Base-by-base conservation (phyloP, 192 early-diverging fungal species). In the Tieghemiomyces parasiticus region DNA sequence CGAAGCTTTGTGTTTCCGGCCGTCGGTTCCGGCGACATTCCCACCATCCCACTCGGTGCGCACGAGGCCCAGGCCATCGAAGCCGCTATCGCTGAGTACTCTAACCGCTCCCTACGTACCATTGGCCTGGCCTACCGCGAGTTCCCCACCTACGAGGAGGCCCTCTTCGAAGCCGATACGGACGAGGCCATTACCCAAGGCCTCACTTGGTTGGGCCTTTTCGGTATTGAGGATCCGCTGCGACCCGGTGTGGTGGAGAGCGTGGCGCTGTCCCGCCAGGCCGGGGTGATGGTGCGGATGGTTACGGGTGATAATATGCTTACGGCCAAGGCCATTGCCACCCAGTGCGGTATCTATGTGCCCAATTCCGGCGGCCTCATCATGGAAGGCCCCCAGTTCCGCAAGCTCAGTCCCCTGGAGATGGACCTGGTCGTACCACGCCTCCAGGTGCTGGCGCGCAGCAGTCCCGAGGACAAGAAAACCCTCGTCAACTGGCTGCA, bases 161-260 rank as follows among this genome's bases (percentile, higher is more conserved):
- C 65, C 61, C 63, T 60, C 25, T 65, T 67, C 26, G 66, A 71
- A 38, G 70, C 66, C 0, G 74, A 76, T 33, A 55, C 55, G 31
- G 74, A 65, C 59, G 67, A 63, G 55, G 77, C 73, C 35, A 65
- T 84, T 0, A 68, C 77, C 10, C 71, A 74, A 20, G 78, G 81
- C 1, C 72, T 95, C 22, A 85, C 83, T 3, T 76, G 96, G 20
- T 53, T 89, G 45, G 93, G 90, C 35, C 77, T 99, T 26, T 87
- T 99, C 55, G 97, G 93, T 61, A 99, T 99, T 60, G 81, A 93
- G 58, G 97, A 99, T 68, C 97, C 97, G 44, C 74, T 99, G 24
- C 87, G 97, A 61, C 84, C 89, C 1, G 97, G 93, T 54, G 97
- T 99, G 2, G 81, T 86, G 4, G 89, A 86, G 61, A 92, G 93